Evolutionary conservation across 2,329 filamentous ascomycete genomes (phyloP).

Genomic region (Fusarium albosuccineum): DNA sequence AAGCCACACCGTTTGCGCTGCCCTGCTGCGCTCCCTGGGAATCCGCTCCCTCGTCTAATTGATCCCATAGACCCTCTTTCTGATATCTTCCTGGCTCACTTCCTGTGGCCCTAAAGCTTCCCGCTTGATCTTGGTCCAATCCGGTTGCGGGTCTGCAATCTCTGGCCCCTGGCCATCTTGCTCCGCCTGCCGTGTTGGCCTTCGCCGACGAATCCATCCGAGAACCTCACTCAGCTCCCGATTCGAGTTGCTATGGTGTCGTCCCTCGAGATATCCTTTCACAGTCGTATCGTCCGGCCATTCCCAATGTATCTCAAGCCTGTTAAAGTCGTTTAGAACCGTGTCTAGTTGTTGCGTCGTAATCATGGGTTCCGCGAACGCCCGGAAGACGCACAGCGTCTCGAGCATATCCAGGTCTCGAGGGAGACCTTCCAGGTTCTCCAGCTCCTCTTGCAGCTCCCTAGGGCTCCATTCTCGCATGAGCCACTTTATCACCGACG

Average conservation of each 20-base stretch:
- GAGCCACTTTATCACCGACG: conserved; percentile 71
- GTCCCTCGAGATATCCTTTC: conserved; percentile 48
- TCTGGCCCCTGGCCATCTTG: conserved; percentile 16
- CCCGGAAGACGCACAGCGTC: conserved; percentile 62
- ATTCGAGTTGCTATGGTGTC: conserved; percentile 43
- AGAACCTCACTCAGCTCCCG: conserved; percentile 44
- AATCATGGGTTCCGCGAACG: conserved; percentile 61
- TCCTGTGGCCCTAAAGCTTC: conserved; percentile 11
- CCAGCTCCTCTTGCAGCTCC: conserved; percentile 52
- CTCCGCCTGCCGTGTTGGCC: conserved; percentile 17
- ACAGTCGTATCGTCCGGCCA: conserved; percentile 58
- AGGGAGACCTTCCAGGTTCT: conserved; percentile 51
- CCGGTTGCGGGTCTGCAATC: conserved; percentile 12
- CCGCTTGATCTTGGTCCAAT: conserved; percentile 8
- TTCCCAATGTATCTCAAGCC: conserved; percentile 44
- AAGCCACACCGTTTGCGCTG: conserved; percentile 8
- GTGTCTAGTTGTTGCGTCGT: conserved; percentile 46
- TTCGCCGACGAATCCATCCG: conserved; percentile 34
- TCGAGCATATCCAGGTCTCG: conserved; percentile 51
- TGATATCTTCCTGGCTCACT: conserved; percentile 7
- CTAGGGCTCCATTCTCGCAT: conserved; percentile 58
- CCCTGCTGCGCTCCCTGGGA: background rate
- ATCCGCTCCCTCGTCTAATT: conserved; percentile 7
- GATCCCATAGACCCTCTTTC: conserved; percentile 7
- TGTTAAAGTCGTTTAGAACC: conserved; percentile 48